Evolutionary conservation across 352 stramenopile genomes (phyloP).

Genomic region (Phytopythium chamaehyphon): DNA sequence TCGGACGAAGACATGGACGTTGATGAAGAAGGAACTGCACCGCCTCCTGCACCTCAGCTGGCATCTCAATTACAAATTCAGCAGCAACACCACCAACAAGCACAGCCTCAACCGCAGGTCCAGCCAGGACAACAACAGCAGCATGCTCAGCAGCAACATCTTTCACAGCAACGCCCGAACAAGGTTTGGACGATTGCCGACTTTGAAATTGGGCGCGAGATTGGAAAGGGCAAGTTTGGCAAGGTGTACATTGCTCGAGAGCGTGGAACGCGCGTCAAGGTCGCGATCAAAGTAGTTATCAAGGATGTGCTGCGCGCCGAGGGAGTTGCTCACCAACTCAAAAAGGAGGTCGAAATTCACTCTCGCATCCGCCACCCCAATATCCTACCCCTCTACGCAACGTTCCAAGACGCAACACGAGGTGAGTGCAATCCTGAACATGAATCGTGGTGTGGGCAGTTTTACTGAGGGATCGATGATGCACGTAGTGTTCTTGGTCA

Average conservation of each 20-base stretch:
- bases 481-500: slow-evolving; percentile 74
- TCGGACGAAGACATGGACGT: slow-evolving; percentile 7
- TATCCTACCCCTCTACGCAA: slow-evolving; percentile 84
- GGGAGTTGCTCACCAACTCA: slow-evolving; percentile 72
- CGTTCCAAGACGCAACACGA: slow-evolving; percentile 74
- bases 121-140: slow-evolving; percentile 13
- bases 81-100: slow-evolving; percentile 11
- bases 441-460: neutral
- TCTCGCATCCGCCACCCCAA: slow-evolving; percentile 84
- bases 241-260: slow-evolving; percentile 87
- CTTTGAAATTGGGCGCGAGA: slow-evolving; percentile 82
- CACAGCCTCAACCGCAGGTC: slow-evolving; percentile 5
- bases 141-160: slow-evolving; percentile 8
- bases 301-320: slow-evolving; percentile 76
- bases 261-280: slow-evolving; percentile 67
- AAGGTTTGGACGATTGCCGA: slow-evolving; percentile 82
- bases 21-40: slow-evolving; percentile 13
- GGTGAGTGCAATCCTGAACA: slow-evolving; percentile 13
- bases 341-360: slow-evolving; percentile 91
- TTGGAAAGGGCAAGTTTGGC: slow-evolving; percentile 88
- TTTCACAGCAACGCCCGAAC: slow-evolving; percentile 13
- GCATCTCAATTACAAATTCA: slow-evolving; percentile 22
- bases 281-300: slow-evolving; percentile 91
- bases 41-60: slow-evolving; percentile 18
- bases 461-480: neutral